Evolutionary conservation across 306 rosid genomes (phyloP).

Genomic region (Fagus crenata): DNA sequence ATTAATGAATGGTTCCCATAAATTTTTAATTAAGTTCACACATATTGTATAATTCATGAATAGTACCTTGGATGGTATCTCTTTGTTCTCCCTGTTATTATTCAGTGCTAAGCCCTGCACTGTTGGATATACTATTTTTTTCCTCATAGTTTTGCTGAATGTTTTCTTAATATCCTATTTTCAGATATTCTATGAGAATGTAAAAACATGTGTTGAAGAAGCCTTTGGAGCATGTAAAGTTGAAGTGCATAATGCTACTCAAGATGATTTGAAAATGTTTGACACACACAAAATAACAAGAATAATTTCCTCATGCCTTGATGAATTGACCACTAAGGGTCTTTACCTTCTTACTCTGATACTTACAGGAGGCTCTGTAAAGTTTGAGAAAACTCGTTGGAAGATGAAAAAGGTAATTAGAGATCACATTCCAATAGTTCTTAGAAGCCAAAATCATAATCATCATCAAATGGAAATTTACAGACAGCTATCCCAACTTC

Average conservation of each 20-base stretch:
- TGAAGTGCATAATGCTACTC: conserved; percentile 36
- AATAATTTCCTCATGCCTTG: conserved; percentile 46
- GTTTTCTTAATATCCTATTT: conserved; percentile 13
- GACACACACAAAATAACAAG: conserved; percentile 29
- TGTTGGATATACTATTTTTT: neutral
- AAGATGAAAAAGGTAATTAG: conserved; percentile 57
- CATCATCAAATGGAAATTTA: conserved; percentile 32
- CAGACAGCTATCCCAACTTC: conserved; percentile 46
- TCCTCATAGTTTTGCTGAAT: neutral
- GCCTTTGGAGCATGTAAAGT: conserved; percentile 44
- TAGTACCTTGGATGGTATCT: neutral
- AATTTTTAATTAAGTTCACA: too few relatives aligned
- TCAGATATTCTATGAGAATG: conserved; percentile 71
- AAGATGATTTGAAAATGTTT: conserved; percentile 34
- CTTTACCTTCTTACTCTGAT: conserved; percentile 54
- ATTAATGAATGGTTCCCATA: neutral
- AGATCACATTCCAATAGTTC: conserved; percentile 44
- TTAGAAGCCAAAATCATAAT: conserved; percentile 29
- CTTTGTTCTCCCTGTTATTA: neutral
- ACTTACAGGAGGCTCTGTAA: conserved; percentile 42
- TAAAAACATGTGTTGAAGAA: conserved; percentile 51
- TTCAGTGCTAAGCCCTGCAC: neutral
- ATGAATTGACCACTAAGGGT: conserved; percentile 66
- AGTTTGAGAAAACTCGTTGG: conserved; percentile 58
- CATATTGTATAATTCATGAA: neutral